Base-by-base conservation (phyloP, 2,329 filamentous ascomycete species). In the Clarireedia hainanense region DNA sequence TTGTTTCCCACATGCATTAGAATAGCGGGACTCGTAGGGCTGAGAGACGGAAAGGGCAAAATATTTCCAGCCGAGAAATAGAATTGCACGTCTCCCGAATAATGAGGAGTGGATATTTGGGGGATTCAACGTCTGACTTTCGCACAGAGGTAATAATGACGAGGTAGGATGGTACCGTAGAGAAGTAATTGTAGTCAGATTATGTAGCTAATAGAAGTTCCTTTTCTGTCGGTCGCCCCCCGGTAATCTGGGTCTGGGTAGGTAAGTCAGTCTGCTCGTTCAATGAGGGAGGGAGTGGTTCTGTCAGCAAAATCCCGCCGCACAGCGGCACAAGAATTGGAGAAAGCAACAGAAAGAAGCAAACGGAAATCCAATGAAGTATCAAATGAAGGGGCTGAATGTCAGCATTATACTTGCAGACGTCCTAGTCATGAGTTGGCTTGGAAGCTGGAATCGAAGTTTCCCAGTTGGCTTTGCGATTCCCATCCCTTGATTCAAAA, bases 241-340 rank as follows among this genome's bases (percentile, higher is more conserved):
- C 2, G 20, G 20, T 20, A 20, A 20, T 20, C 20, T 20, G 20
- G 20, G 20, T 20, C 20, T 20, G 20, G 20, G 20, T 20, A 20
- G 20, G 20, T 20, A 20, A 20, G 20, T 20, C 20, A 12, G 30
- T 34, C 30, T 34, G 30, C 30, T 34, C 30, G 12, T 34, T 34
- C 30, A 34, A 34, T 12, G 9, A 14, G 30, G 30, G 10, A 34
- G 30, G 30, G 10, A 34, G 30, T 30, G 27, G 6, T 57, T 49
- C 46, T 48, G 59, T 63, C 56, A 61, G 61, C 47, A 46, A 55
- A 14, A 37, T 34, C 26, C 36, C 10, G n/a, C 15, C n/a, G 40
- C 17, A 43, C 52, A 42, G 37, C 37, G 37, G 37, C 45, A 37
- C 24, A 26, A 26, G 24, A 50, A 20, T 23, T 43, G 46, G 37